These are phyloP conservation scores for Russula brevipes DNA, from an alignment of 768 basidiomycete genomes.

Conservation along the genomic window DNA sequence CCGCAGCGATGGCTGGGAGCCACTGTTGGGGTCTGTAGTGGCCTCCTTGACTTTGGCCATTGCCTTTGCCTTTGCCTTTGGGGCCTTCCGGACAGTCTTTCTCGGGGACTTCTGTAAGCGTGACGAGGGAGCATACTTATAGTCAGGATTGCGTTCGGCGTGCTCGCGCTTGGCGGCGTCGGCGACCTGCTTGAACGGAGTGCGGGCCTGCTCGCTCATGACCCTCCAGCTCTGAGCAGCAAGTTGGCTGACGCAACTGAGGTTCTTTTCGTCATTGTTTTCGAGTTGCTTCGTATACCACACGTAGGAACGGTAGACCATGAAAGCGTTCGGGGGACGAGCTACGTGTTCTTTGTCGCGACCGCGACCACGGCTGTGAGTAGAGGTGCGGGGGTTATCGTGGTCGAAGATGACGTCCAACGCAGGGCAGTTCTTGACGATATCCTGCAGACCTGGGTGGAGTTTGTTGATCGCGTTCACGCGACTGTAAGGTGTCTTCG, in stretches of 20 bases:
- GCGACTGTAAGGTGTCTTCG: slow-evolving; percentile 9
- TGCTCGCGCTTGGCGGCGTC: slow-evolving; percentile 45
- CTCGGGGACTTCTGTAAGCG: slow-evolving; percentile 33
- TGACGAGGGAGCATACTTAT: slow-evolving; percentile 54
- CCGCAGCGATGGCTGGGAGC: neutral
- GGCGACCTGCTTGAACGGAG: slow-evolving; percentile 44
- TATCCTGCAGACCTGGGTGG: slow-evolving; percentile 3
- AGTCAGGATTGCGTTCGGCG: slow-evolving; percentile 49
- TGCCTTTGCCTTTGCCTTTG: slow-evolving; percentile 34
- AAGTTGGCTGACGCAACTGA: slow-evolving; percentile 67
- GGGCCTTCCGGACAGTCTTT: slow-evolving; percentile 32
- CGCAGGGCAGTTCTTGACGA: slow-evolving; percentile 21
- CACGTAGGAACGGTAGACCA: slow-evolving; percentile 70
- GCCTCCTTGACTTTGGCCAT: slow-evolving; percentile 41
- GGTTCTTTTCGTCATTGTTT: slow-evolving; percentile 51
- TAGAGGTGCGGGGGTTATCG: slow-evolving; percentile 34
- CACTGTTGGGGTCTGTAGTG: slow-evolving; percentile 34
- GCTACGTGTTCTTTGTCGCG: slow-evolving; percentile 51
- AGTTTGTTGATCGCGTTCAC: neutral
- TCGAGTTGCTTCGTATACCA: slow-evolving; percentile 44
- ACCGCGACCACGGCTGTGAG: slow-evolving; percentile 38
- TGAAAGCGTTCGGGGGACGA: slow-evolving; percentile 83
- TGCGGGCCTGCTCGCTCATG: slow-evolving; percentile 43
- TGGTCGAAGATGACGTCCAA: slow-evolving; percentile 25
- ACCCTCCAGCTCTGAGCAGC: slow-evolving; percentile 66